phyloP scores from a whole-genome alignment of 2,329 filamentous ascomycete genomes.

The Fusarium hainanense region DNA sequence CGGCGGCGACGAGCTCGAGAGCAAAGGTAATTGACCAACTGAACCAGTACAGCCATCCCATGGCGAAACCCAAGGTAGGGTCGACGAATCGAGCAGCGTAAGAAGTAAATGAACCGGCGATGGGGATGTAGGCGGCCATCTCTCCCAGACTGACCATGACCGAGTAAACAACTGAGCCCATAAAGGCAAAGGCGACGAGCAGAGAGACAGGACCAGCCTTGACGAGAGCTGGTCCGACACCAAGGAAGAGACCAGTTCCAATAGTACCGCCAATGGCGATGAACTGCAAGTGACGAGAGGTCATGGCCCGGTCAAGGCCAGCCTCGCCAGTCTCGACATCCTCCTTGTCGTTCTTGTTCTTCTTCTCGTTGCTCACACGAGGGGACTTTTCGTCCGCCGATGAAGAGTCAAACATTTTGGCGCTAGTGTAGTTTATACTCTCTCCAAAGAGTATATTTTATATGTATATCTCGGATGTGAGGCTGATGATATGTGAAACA shows the following conservation, averaged over 20 bases:
- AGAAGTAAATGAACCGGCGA: conserved; percentile 79
- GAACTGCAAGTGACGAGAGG: conserved; percentile 60
- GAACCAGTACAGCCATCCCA: conserved; percentile 89
- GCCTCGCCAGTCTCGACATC: conserved; percentile 54
- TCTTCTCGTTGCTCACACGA: conserved; percentile 46
- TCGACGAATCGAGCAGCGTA: conserved; percentile 82
- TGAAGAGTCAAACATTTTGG: conserved; percentile 40
- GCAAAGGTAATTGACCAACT: conserved; percentile 79
- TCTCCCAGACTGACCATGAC: conserved; percentile 78
- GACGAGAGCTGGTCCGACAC: conserved; percentile 71
- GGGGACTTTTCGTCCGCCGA: conserved; percentile 47
- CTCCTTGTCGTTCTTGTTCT: conserved; percentile 28
- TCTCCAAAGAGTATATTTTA: neutral
- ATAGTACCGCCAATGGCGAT: conserved; percentile 71
- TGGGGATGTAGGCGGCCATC: conserved; percentile 82
- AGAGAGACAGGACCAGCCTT: conserved; percentile 73
- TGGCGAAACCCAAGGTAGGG: conserved; percentile 77
- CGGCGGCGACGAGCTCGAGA: conserved; percentile 77
- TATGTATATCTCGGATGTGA: neutral
- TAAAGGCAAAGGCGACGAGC: conserved; percentile 74
- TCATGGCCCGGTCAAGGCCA: conserved; percentile 53
- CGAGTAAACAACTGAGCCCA: conserved; percentile 78
- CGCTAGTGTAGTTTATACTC: neutral
- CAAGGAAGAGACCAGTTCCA: conserved; percentile 78
- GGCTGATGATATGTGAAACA: conserved; percentile 4